Evolutionary conservation across 2,329 filamentous ascomycete genomes (phyloP), one percentile per base, ranked within the genome.

Genomic region (Trichoderma sp.): DNA sequence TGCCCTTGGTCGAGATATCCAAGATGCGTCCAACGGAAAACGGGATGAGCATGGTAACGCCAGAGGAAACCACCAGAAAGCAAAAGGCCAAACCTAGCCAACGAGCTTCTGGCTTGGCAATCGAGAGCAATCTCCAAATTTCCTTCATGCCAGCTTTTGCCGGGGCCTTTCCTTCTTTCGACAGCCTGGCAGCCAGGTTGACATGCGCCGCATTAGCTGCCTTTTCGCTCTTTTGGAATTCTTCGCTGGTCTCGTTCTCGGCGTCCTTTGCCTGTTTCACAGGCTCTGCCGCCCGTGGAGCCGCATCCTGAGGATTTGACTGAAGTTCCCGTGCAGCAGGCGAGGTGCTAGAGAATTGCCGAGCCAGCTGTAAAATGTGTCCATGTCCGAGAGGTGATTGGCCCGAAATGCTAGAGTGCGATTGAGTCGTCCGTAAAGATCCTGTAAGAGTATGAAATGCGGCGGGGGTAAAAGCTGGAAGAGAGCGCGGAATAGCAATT

Each of bases 21-120:
- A 99, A 84, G 71, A 99, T 97, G 77, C 94, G 95, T 68, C 96
- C 96, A 72, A 99, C 97, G 0, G 94, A 97, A 77, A 97, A 97
- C 1, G 96, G 96, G 70, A 99, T 92, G 2, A 93, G 94, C 91
- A 99, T 97, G 68, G 94, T 97, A 73, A 99, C 94, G 63, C 89
- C 87, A 4, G 95, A 98, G 18, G 95, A 97, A 71, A 97, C 85
- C 69, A 99, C 85, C 61, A 99, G 85, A 77, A 97, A 91, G 67
- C 91, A 78, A 77, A 98, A 95, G 4, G 96, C 96, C 72, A 91
- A 80, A 7, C 84, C 85, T 18, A 99, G 88, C 79, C 92, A 91
- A 76, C 85, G 90, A 34, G 91, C 82, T 81, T 99, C 96, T 3
- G 95, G 95, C 67, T 88, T 86, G 14, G 96, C 96, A 77, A 99